These are phyloP conservation scores for Solanum tarapatanum DNA, from an alignment of 257 asterid species.

Conservation along the genomic window DNA sequence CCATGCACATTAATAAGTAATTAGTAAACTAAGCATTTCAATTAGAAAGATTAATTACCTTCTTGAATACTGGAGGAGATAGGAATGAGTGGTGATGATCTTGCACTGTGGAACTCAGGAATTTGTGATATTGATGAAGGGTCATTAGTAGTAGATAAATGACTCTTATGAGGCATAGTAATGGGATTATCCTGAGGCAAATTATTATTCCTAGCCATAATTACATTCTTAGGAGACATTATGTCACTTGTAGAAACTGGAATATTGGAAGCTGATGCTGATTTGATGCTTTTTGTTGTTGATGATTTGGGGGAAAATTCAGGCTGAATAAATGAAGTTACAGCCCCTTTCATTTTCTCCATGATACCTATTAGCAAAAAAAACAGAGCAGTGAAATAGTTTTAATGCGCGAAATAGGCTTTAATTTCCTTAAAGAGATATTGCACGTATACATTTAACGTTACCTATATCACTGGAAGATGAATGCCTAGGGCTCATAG, in stretches of 20 bases:
- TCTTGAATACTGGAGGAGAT: slow-evolving; percentile 28
- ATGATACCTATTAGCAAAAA: slow-evolving; percentile 30
- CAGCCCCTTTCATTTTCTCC: slow-evolving; percentile 66
- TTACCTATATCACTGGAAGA: slow-evolving; percentile 12
- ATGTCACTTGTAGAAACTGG: not conserved
- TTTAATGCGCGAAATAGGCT: not conserved
- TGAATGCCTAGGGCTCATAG: slow-evolving; percentile 55
- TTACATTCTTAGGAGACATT: not conserved
- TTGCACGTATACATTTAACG: not conserved
- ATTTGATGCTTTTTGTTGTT: not conserved
- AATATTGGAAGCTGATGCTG: not conserved
- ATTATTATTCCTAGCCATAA: not conserved
- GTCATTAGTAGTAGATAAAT: slow-evolving; percentile 6
- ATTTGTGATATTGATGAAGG: slow-evolving; percentile 9
- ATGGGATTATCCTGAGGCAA: not conserved
- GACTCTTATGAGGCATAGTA: not conserved
- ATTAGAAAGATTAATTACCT: slow-evolving; percentile 27
- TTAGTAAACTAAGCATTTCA: not conserved
- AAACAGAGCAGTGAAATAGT: not conserved
- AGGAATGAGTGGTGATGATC: slow-evolving; percentile 35
- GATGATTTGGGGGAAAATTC: slow-evolving; percentile 25
- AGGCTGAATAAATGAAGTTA: slow-evolving; percentile 55
- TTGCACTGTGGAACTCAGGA: slow-evolving; percentile 11
- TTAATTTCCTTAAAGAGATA: not conserved
- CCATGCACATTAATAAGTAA: not conserved